Conservation (phyloP, 1,284 basidiomycete species). For the Stereum hirsutum region DNA sequence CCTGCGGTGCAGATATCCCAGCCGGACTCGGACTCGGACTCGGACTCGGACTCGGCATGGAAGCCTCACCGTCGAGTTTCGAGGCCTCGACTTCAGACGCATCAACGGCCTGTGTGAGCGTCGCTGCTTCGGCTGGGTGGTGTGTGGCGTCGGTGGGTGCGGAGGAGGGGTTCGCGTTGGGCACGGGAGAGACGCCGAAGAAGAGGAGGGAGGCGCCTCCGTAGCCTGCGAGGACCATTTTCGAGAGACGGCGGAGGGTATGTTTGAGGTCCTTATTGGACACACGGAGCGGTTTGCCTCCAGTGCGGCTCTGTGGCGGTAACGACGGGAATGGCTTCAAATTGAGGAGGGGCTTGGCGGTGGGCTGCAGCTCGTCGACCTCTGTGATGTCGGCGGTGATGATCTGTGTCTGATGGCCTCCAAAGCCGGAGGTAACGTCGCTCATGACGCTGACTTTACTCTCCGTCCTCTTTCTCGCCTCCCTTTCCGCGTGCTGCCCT, state of each 20-base stretch:
- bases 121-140: slow-evolving; percentile 41
- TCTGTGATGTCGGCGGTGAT: slow-evolving; percentile 62
- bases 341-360: too few species aligned
- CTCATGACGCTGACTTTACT: slow-evolving; percentile 28
- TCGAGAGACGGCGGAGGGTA: slow-evolving; percentile 64
- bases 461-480: slow-evolving; percentile 6
- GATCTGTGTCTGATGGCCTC: slow-evolving; percentile 49
- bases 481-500: not conserved
- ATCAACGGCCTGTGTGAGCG: slow-evolving; percentile 54
- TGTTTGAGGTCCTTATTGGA: slow-evolving; percentile 49
- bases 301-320: too few species aligned
- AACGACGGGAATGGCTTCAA: too few species aligned
- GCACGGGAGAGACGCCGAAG: slow-evolving; percentile 54
- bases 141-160: slow-evolving; percentile 11
- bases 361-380: slow-evolving; percentile 10
- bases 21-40: slow-evolving; percentile 12
- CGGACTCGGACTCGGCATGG: slow-evolving; percentile 12
- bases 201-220: slow-evolving; percentile 72
- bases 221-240: slow-evolving; percentile 72
- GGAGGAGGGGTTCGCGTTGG: slow-evolving; percentile 11
- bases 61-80: not conserved
- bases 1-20: slow-evolving; percentile 6
- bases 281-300: slow-evolving; percentile 18
- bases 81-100: slow-evolving; percentile 54
- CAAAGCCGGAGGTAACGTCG: slow-evolving; percentile 52